These are phyloP conservation scores for Lagerstroemia speciosa DNA, from an alignment of 345 rosid genomes.

Conservation along the genomic window DNA sequence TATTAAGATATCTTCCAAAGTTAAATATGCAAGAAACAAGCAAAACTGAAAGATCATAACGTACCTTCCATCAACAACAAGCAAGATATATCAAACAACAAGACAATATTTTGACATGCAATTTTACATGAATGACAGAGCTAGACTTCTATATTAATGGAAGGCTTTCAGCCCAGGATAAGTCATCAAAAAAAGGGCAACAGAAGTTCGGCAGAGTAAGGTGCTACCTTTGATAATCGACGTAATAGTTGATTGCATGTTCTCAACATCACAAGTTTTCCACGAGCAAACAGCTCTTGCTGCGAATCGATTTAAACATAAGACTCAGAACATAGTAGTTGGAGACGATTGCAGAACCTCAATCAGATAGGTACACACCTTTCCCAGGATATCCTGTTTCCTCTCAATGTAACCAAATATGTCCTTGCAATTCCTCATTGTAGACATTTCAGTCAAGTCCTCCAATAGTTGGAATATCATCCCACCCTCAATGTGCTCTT, in stretches of 20 bases:
- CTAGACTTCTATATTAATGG: background rate
- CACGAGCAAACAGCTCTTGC: conserved; percentile 99
- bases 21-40: background rate
- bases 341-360: background rate
- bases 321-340: conserved; percentile 3
- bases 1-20: background rate
- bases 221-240: conserved; percentile 78
- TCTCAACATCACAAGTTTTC: conserved; percentile 98
- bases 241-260: conserved; percentile 99
- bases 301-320: conserved; percentile 17
- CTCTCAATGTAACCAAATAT: conserved; percentile 88
- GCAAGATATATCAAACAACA: no score
- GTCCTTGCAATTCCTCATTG: conserved; percentile 92
- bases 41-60: background rate
- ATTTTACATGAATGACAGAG: background rate
- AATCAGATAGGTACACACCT: conserved; percentile 30
- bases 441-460: conserved; percentile 97
- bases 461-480: conserved; percentile 96
- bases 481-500: conserved; percentile 95
- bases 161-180: background rate
- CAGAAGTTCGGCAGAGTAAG: background rate
- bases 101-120: no score
- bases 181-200: background rate
- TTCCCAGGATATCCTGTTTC: conserved; percentile 88
- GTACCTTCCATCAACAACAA: background rate